Evolutionary conservation across 257 asterid genomes (phyloP).

Genomic region (Solanum chilense): DNA sequence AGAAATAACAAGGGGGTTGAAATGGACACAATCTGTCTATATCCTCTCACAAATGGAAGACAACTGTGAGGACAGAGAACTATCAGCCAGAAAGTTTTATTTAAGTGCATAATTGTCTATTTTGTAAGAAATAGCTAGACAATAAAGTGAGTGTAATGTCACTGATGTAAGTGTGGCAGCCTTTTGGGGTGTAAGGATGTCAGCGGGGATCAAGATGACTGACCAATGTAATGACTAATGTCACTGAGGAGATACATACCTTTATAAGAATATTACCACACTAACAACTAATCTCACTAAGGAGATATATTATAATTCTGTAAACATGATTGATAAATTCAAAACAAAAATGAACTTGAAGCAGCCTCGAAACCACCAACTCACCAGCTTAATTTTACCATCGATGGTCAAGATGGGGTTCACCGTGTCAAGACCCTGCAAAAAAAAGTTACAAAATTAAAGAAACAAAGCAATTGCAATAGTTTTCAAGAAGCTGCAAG

Average conservation of each 20-base stretch:
- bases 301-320: not conserved
- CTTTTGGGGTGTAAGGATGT: not conserved
- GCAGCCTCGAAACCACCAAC: not conserved
- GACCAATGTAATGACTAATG: not conserved
- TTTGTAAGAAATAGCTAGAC: not conserved
- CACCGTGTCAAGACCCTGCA: constrained; percentile 78
- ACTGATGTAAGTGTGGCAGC: not conserved
- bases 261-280: not conserved
- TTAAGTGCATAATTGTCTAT: not conserved
- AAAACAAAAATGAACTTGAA: not conserved
- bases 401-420: constrained; percentile 73
- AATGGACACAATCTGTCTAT: not conserved
- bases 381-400: constrained; percentile 76
- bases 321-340: not conserved
- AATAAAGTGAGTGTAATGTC: not conserved
- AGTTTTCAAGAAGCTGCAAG: not conserved
- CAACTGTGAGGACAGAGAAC: not conserved
- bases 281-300: not conserved
- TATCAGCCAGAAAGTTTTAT: not conserved
- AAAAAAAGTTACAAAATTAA: not conserved
- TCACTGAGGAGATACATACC: not conserved
- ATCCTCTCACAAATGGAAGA: not conserved
- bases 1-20: not conserved
- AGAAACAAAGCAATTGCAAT: not conserved
- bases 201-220: not conserved